Percentiles rank a stretch among this genome's conserved stretches.
Conservation (phyloP, 352 stramenopile species). For the Elongisporangium prolatum region DNA sequence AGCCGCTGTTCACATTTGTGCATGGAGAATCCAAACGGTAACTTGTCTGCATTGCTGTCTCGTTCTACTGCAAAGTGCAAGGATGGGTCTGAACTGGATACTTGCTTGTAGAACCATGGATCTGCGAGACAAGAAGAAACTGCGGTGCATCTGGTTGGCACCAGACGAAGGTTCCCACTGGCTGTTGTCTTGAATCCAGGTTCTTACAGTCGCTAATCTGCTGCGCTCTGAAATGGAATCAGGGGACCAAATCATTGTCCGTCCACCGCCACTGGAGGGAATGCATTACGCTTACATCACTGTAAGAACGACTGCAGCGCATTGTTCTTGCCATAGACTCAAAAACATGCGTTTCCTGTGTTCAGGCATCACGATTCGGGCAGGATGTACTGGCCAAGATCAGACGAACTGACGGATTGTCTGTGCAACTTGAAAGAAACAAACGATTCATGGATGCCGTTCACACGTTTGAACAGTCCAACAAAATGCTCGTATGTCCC, state of each 20-base stretch:
- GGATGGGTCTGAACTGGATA: not conserved
- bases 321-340: not conserved
- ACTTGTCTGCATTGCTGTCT: not conserved
- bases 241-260: constrained; percentile 60
- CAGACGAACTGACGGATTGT: constrained; percentile 44
- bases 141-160: constrained; percentile 61
- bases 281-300: constrained; percentile 58
- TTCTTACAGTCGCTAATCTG: not conserved
- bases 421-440: constrained; percentile 58
- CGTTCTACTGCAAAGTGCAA: not conserved
- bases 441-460: constrained; percentile 57
- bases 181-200: not conserved
- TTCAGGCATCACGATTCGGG: constrained; percentile 50
- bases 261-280: constrained; percentile 45
- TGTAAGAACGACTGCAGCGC: constrained; percentile 13
- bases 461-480: constrained; percentile 68
- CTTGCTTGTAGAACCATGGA: constrained; percentile 26
- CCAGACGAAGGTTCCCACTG: constrained; percentile 47
- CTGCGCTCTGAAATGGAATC: not conserved
- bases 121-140: constrained; percentile 62
- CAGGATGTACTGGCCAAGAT: constrained; percentile 60
- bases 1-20: not conserved
- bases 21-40: not conserved
- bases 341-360: not conserved
- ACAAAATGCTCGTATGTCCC: constrained; percentile 54